These are phyloP conservation scores for Picea abies DNA, from an alignment of 83 land plant genomes.

Conservation along the genomic window DNA sequence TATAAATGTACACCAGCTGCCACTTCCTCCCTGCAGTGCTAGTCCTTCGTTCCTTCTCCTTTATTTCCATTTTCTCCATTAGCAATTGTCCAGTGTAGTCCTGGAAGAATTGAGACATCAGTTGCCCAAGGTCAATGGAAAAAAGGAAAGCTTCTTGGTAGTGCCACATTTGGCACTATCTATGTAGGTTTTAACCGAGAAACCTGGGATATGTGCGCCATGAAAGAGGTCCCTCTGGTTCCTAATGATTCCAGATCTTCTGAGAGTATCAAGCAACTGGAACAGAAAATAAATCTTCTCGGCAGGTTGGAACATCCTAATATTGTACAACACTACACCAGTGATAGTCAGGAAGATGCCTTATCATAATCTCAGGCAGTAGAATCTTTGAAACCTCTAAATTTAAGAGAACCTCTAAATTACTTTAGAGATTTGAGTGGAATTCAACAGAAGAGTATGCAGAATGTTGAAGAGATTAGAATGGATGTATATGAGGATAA, in stretches of 20 bases:
- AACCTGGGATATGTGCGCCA: conserved; percentile 84
- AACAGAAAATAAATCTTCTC: no score
- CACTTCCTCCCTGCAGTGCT: conserved; percentile 56
- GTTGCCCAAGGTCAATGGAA: conserved; percentile 54
- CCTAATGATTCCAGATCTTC: conserved; percentile 75
- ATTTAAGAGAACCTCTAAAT: no score
- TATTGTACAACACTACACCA: no score
- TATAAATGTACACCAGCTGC: conserved; percentile 44
- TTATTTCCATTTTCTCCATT: conserved; percentile 21
- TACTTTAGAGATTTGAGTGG: no score
- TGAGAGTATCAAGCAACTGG: conserved; percentile 66
- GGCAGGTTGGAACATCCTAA: no score
- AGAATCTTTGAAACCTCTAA: no score
- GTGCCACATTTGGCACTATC: conserved; percentile 87
- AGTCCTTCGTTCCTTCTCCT: conserved; percentile 14
- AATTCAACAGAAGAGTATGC: no score
- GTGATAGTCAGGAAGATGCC: no score
- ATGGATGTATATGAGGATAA: no score
- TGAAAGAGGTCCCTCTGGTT: conserved; percentile 78
- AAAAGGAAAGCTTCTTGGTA: conserved; percentile 82
- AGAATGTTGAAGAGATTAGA: no score
- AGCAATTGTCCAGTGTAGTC: conserved; percentile 22
- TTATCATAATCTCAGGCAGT: no score
- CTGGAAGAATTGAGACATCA: conserved; percentile 28
- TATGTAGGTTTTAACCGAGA: conserved; percentile 78